Evolutionary conservation across 352 stramenopile genomes (phyloP), one percentile per base, ranked within the genome.

Genomic region (Phytophthora capsici): DNA sequence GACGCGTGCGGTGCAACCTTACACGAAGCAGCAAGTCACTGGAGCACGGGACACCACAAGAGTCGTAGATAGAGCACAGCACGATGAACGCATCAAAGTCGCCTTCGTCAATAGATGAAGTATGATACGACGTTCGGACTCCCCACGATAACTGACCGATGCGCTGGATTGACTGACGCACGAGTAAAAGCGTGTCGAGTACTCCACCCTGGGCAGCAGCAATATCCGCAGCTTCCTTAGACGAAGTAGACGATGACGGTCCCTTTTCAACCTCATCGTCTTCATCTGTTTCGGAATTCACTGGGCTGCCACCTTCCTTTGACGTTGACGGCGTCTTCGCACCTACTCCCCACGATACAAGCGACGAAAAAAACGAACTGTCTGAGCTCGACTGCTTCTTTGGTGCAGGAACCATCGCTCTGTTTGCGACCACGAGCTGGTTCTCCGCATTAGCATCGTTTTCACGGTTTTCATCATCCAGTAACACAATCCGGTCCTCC

Each of bases 81-180:
- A 93, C 86, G 26, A 92, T 88, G 55, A 90, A 95, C 19, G 85
- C 87, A 36, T 95, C 85, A 52, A 93, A 93, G 52, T 88, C 78
- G n/a, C 82, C 79, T 49, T 93, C 84, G 30, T 95, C 87, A 63
- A 93, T 90, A 9, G 83, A 87, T 9, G 84, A 89, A 38, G 87
- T 95, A 62, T 95, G 85, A 50, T 82, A 89, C n/a, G 87, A 93
- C 5, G 87, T 94, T 6, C 87, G 85, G 7, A 93, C 74, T 8
- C 85, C 86, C 87, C 87, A 95, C 5, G 85, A 93, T 16, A 95
- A 66, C 48, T 91, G 84, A 8, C 85, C 84, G 17, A 95, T 91
- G 55, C 82, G 84, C 67, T 93, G 85, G 19, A 94, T 90, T n/a
- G 85, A 92, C 58, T 95, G 87, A 22, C 87, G 85, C 22, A 95